Conservation (phyloP, 179 eudicot genomes). For the Beta corolliflora region DNA sequence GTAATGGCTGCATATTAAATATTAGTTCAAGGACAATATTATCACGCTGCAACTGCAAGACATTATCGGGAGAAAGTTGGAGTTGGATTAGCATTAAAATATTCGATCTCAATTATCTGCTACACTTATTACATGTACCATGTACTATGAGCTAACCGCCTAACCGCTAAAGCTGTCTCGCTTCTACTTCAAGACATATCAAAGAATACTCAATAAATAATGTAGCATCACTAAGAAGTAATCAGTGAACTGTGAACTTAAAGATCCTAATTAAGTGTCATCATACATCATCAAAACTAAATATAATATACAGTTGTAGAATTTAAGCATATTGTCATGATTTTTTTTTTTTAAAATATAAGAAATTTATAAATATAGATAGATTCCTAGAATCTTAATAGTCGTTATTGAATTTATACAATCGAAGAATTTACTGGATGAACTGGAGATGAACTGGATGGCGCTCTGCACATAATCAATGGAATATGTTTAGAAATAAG, state of each 20-base stretch:
- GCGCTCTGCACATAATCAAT: background rate
- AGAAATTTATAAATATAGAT: too few species aligned
- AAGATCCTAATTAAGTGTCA: too few species aligned
- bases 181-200: slow-evolving; percentile 4
- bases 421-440: too few species aligned
- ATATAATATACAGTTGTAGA: too few species aligned
- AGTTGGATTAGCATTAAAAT: background rate
- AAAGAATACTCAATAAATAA: background rate
- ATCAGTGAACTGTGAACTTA: too few species aligned
- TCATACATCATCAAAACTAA: too few species aligned
- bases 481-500: background rate
- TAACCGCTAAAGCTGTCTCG: background rate
- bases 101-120: background rate
- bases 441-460: too few species aligned
- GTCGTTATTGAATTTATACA: too few species aligned
- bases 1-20: background rate
- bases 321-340: too few species aligned
- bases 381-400: too few species aligned
- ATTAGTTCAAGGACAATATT: background rate
- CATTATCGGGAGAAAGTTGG: background rate
- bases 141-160: background rate
- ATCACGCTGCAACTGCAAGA: background rate
- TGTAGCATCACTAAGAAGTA: too few species aligned
- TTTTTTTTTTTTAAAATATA: too few species aligned
- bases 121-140: background rate